Evolutionary conservation across 2,329 filamentous ascomycete genomes (phyloP), one percentile per base, ranked within the genome.

Genomic region (Taxawa tesnikishii): DNA sequence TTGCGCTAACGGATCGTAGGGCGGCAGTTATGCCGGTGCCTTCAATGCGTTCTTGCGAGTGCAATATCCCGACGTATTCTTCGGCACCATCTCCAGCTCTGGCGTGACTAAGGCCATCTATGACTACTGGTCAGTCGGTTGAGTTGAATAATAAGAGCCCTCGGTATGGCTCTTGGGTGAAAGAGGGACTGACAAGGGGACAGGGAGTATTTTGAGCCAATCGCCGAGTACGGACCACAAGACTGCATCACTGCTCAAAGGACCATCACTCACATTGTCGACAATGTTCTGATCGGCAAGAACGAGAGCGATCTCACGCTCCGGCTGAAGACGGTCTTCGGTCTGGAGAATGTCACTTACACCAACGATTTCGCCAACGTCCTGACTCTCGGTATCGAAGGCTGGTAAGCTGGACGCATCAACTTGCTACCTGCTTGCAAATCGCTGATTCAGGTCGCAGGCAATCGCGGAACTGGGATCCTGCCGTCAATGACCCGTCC

Each of bases 1-100:
- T n/a, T n/a, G n/a, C n/a, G n/a, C n/a, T n/a, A n/a, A n/a, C n/a
- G n/a, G n/a, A n/a, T n/a, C n/a, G n/a, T n/a, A n/a, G 8, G 84
- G 84, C 2, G 83, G 83, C 1, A 85, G 79, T 0, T 93, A 93
- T 47, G 81, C 83, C 0, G 84, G 84, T 3, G 78, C 76, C 0
- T 80, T 87, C 43, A 80, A 75, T 7, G 82, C 84, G 0, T 79
- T 93, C 44, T 55, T 84, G 23, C 74, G 83, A 18, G 75, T 79
- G 36, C 51, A 77, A 11, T 92, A 93, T 50, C 83, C 84, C 0
- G 75, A 88, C 18, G 59, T 79, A 6, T 90, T 80, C 56, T 88
- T 72, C 68, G 84, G 73, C 32, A 72, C 78, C 4, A 88, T 93
- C 30, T 78, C 80, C 0, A 85, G 80, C 0, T 88, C 81, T 1